Evolutionary conservation across 352 stramenopile genomes (phyloP).

Genomic region (Phytophthora capsici): DNA sequence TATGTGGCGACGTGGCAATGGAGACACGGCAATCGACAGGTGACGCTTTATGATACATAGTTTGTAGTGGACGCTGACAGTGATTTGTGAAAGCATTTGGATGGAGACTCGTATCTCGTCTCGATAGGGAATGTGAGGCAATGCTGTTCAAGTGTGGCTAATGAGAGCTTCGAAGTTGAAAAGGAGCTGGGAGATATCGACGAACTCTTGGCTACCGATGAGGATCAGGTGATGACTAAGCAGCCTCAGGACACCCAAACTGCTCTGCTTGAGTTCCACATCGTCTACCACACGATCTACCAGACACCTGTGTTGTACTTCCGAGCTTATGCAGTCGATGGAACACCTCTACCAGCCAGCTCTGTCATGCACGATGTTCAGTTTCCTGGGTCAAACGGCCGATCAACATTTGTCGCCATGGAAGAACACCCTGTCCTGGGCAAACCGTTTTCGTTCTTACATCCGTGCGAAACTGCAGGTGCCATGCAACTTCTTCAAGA

Average conservation of each 20-base stretch:
- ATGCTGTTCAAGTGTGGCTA: not conserved
- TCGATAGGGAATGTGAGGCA: conserved; percentile 50
- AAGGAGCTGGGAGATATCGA: conserved; percentile 17
- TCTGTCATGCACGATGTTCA: conserved; percentile 33
- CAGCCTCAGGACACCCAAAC: conserved; percentile 19
- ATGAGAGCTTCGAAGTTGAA: not conserved
- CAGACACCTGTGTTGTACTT: conserved; percentile 82
- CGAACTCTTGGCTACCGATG: conserved; percentile 25
- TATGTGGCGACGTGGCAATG: conserved; percentile 60
- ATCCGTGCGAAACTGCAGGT: conserved; percentile 78
- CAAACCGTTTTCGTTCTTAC: conserved; percentile 73
- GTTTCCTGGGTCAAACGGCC: conserved; percentile 43
- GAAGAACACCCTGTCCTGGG: conserved; percentile 76
- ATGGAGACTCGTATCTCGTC: conserved; percentile 71
- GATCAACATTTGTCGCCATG: conserved; percentile 55
- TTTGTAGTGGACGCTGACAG: too few relatives aligned
- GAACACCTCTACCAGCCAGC: conserved; percentile 32
- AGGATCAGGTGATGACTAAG: not conserved
- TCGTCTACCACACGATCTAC: conserved; percentile 83
- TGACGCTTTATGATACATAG: conserved; percentile 9
- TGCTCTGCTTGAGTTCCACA: conserved; percentile 79
- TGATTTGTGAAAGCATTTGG: conserved; percentile 49
- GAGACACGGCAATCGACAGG: conserved; percentile 54
- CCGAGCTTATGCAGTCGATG: conserved; percentile 45
- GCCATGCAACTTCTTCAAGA: conserved; percentile 70